Conservation (phyloP, 768 basidiomycete genomes). For the Agrocybe chaxingu region DNA sequence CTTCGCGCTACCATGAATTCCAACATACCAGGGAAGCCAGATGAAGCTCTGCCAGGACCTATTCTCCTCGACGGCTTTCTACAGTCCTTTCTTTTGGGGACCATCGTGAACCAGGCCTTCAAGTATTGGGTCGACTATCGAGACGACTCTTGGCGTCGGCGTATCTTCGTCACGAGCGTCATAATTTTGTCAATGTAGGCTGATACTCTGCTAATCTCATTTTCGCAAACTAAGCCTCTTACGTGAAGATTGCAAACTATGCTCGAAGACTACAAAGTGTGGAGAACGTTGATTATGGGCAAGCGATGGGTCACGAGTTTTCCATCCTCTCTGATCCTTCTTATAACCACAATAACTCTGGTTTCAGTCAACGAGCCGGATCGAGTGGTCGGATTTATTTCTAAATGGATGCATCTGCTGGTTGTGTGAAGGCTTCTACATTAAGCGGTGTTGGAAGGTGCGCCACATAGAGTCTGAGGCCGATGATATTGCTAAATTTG, state of each 20-base stretch:
- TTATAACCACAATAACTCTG: neutral
- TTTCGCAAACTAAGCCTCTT: neutral
- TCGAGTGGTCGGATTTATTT: conserved; percentile 45
- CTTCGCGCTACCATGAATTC: conserved; percentile 12
- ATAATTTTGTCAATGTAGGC: conserved; percentile 39
- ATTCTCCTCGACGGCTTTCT: conserved; percentile 44
- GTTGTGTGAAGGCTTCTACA: conserved; percentile 46
- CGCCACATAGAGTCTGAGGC: neutral
- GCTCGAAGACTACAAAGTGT: conserved; percentile 39
- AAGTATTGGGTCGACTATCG: conserved; percentile 38
- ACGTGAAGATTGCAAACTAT: conserved; percentile 28
- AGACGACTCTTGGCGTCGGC: conserved; percentile 43
- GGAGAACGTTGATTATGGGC: conserved; percentile 30
- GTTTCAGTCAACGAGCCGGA: conserved; percentile 31
- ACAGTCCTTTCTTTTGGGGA: conserved; percentile 46
- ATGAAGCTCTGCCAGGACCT: conserved; percentile 30
- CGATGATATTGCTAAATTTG: neutral
- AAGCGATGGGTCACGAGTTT: conserved; percentile 30
- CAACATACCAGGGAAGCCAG: conserved; percentile 24
- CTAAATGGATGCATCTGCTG: conserved; percentile 45
- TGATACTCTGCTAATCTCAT: too few species aligned
- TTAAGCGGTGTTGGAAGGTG: conserved; percentile 50
- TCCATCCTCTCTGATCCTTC: neutral
- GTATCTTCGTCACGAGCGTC: conserved; percentile 36
- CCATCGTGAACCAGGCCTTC: conserved; percentile 35